phyloP scores from a whole-genome alignment of 192 early-diverging fungal genomes.

The Podila verticillata region DNA sequence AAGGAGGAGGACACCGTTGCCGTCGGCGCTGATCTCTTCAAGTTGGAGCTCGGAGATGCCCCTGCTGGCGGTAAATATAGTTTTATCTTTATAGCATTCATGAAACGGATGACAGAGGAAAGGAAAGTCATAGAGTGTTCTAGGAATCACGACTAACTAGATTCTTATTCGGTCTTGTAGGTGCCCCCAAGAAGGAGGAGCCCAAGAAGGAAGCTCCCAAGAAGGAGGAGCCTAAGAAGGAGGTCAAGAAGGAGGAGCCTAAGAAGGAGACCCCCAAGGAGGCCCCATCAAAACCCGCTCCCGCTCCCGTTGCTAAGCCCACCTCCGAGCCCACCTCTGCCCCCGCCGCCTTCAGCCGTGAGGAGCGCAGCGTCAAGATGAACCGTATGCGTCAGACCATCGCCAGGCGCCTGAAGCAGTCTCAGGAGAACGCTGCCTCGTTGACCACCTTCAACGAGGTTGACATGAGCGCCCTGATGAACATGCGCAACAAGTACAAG shows the following conservation, averaged over 20 bases:
- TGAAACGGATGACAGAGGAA: neutral
- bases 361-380: conserved; percentile 85
- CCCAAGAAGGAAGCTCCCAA: conserved; percentile 54
- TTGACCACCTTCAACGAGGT: conserved; percentile 99
- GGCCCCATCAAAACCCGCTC: conserved; percentile 37
- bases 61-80: conserved; percentile 63
- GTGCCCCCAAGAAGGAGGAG: conserved; percentile 55
- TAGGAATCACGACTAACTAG: neutral
- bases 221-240: conserved; percentile 52
- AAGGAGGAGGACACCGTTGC: conserved; percentile 91
- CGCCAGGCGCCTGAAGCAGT: conserved; percentile 94
- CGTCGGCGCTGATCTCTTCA: conserved; percentile 94
- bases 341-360: conserved; percentile 54
- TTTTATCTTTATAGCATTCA: neutral
- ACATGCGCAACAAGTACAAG: conserved; percentile 93
- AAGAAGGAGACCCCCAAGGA: conserved; percentile 47
- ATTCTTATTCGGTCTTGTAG: conserved; percentile 6
- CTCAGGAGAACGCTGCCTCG: conserved; percentile 95
- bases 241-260: conserved; percentile 46
- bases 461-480: conserved; percentile 96
- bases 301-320: conserved; percentile 23
- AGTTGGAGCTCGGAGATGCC: conserved; percentile 82
- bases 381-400: conserved; percentile 97
- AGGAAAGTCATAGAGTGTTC: neutral
- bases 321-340: conserved; percentile 50